Evolutionary conservation across 768 basidiomycete species (phyloP).

Genomic region (Lactarius psammicola): DNA sequence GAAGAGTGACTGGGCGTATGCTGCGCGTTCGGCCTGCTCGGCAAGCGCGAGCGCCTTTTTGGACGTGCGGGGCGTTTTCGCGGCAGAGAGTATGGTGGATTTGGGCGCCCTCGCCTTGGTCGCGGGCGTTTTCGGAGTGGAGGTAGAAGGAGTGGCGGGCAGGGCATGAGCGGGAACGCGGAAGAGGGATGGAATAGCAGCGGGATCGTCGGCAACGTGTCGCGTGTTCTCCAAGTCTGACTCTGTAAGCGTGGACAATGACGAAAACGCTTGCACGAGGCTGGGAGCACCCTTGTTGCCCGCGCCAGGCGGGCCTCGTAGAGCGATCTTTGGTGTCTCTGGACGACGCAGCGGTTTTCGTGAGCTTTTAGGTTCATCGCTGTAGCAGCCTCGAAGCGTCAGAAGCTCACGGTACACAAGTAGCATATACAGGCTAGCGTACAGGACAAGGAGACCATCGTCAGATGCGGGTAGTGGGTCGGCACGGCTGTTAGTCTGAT

Average conservation of each 20-base stretch:
- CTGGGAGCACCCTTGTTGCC: neutral
- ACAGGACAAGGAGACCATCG: constrained; percentile 12
- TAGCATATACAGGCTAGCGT: too few species aligned
- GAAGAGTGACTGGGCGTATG: constrained; percentile 27
- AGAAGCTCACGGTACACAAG: neutral
- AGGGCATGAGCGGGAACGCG: neutral
- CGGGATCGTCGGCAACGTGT: neutral
- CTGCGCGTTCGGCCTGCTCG: constrained; percentile 24
- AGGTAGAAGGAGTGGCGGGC: neutral
- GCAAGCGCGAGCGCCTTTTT: constrained; percentile 26
- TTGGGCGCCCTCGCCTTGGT: constrained; percentile 7
- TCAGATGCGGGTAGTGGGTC: neutral
- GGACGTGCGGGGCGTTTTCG: constrained; percentile 25
- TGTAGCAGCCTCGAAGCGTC: neutral
- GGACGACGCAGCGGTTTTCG: constrained; percentile 14
- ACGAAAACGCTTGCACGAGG: constrained; percentile 23
- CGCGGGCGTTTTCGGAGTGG: constrained; percentile 9
- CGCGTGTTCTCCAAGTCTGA: constrained; percentile 7
- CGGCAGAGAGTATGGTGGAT: neutral
- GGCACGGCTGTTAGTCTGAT: neutral
- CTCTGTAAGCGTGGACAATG: constrained; percentile 21
- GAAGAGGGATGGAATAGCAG: neutral
- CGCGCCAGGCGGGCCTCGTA: neutral
- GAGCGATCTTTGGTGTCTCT: neutral
- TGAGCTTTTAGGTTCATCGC: constrained; percentile 14